phyloP scores from a whole-genome alignment of 2,329 filamentous ascomycete species.

The Diaporthe vaccinii region DNA sequence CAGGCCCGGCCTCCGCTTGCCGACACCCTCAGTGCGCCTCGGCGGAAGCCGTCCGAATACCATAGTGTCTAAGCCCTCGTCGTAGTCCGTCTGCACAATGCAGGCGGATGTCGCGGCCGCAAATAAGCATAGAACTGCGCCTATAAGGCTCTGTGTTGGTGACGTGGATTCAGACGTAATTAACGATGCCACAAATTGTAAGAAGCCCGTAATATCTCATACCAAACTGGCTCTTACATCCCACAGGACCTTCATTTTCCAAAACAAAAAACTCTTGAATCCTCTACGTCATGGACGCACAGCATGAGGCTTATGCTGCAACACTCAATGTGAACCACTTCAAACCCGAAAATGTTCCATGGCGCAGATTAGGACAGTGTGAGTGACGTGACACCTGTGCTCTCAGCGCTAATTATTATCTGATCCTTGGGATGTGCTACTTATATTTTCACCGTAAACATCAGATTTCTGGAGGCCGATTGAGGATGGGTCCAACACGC shows the following conservation, averaged over 20 bases:
- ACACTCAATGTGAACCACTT: slow-evolving; percentile 19
- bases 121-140: background rate
- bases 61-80: background rate
- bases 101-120: background rate
- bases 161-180: background rate
- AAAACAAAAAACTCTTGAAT: no score
- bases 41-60: background rate
- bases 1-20: slow-evolving; percentile 13
- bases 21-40: background rate
- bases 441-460: background rate
- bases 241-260: no score
- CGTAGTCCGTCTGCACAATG: background rate
- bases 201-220: background rate
- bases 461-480: slow-evolving; percentile 11
- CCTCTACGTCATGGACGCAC: background rate
- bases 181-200: background rate
- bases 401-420: background rate
- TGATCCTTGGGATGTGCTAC: no score
- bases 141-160: background rate
- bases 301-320: slow-evolving; percentile 11
- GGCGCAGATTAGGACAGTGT: slow-evolving; percentile 21
- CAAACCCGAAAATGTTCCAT: background rate
- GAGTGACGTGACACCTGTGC: background rate
- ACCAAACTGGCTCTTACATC: no score
- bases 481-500: slow-evolving; percentile 13